A percentile compares a stretch with the other conserved stretches of the same genome.
Evolutionary conservation across 129 eudicot genomes (phyloP).

Genomic region (Flaveria sonorensis): DNA sequence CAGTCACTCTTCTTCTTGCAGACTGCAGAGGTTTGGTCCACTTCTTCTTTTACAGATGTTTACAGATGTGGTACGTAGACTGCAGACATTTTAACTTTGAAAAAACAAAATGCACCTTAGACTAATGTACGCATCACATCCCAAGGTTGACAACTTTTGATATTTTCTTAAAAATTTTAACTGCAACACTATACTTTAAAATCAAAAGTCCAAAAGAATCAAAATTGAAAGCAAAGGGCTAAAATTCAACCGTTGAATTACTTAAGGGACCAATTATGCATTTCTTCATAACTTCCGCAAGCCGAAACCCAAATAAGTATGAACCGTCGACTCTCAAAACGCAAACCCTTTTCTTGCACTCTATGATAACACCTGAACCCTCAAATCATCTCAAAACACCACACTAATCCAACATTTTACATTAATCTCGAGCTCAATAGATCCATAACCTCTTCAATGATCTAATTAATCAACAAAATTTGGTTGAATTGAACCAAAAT

Average conservation of each 20-base stretch:
- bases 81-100: too few species aligned
- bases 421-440: conserved; percentile 3
- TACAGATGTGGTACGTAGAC: too few species aligned
- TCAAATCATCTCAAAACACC: conserved; percentile 18
- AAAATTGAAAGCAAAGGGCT: neutral
- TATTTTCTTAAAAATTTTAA: too few species aligned
- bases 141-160: too few species aligned
- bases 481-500: conserved; percentile 2
- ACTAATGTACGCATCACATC: too few species aligned
- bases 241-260: neutral
- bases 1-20: too few species aligned
- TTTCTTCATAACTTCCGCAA: neutral
- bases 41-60: too few species aligned
- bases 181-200: neutral
- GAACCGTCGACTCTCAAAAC: conserved; percentile 30
- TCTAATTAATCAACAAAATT: conserved; percentile 16
- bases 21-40: too few species aligned
- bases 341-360: conserved; percentile 11
- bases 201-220: neutral
- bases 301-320: conserved; percentile 30
- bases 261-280: conserved; percentile 20
- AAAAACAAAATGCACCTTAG: too few species aligned
- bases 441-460: conserved; percentile 15
- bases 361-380: conserved; percentile 14
- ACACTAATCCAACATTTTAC: neutral